Evolutionary conservation across 345 rosid genomes (phyloP), one percentile per base, ranked within the genome.

Genomic region (Kandelia obovata): DNA sequence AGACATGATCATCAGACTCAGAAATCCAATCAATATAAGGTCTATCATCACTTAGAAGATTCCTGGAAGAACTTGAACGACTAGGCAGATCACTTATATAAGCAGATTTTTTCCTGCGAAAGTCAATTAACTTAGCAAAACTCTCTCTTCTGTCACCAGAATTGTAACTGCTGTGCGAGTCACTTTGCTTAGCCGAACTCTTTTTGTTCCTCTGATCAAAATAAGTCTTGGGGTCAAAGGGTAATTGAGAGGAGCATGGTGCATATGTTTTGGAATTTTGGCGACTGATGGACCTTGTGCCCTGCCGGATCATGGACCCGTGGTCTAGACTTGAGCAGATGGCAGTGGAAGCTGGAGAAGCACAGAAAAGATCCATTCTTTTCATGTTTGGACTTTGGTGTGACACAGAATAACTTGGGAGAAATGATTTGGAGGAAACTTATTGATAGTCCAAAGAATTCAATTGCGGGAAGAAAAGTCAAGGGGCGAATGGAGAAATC

Each of bases 331-430:
- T 79, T 4, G 88, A 53, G 72, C 94, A 81, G 66, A 91, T 79
- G 66, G 96, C 96, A 9, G 97, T 91, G 65, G 98, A 89, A 34
- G 95, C 82, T 21, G 92, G 91, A 66, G 96, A 89, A 59, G 91
- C 77, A 73, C 97, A 89, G 81, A 94, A 83, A 58, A 94, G 16
- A 80, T 91, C 92, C 81, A 85, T 76, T 63, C 76, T 58, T 74
- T 87, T 89, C 98, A 89, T 66, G 43, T 34, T 51, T 27, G 51
- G 61, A 62, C 39, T 80, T 31, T 63, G 76, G 52, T 0, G 74
- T 17, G 56, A 20, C 43, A 49, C 20, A 17, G 34, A 51, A 52
- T 56, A 63, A 65, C 47, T 47, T 6, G 5, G 59, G 25, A 56
- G 30, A 16, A 56, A 10, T 9, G 59, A 43, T 43, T 43, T 43